Conservation (phyloP, 164 flowering plant genomes). For the Stephania yunnanensis region DNA sequence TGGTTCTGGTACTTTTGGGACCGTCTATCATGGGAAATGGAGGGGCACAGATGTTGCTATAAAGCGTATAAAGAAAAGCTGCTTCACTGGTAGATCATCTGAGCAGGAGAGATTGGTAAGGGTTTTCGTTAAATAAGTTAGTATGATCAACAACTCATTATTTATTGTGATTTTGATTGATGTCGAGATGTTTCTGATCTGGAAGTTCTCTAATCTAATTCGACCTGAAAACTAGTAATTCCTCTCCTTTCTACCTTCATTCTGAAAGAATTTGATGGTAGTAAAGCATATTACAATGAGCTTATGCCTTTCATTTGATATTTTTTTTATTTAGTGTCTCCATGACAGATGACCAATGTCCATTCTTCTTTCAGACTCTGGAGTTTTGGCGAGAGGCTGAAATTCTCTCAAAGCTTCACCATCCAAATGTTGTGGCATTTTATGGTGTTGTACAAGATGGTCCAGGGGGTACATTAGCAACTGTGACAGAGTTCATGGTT, state of each 20-base stretch:
- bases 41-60: constrained; percentile 95
- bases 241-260: background rate
- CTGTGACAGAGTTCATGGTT: constrained; percentile 94
- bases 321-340: background rate
- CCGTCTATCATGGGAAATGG: constrained; percentile 98
- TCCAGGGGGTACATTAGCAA: constrained; percentile 90
- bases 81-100: constrained; percentile 88
- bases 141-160: background rate
- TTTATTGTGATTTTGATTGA: background rate
- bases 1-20: constrained; percentile 95
- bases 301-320: background rate
- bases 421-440: constrained; percentile 95
- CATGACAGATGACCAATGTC: background rate
- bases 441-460: constrained; percentile 98
- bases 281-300: background rate
- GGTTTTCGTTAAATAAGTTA: background rate
- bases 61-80: constrained; percentile 84
- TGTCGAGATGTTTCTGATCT: background rate
- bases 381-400: constrained; percentile 98
- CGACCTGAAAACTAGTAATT: background rate
- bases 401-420: constrained; percentile 93
- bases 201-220: background rate
- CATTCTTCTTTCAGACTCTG: constrained; percentile 37
- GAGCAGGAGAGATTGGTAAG: constrained; percentile 93
- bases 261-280: background rate